Percentiles rank a stretch among this genome's conserved stretches.
phyloP scores from a whole-genome alignment of 495 filamentous ascomycete species.

The Oidiodendron maius region DNA sequence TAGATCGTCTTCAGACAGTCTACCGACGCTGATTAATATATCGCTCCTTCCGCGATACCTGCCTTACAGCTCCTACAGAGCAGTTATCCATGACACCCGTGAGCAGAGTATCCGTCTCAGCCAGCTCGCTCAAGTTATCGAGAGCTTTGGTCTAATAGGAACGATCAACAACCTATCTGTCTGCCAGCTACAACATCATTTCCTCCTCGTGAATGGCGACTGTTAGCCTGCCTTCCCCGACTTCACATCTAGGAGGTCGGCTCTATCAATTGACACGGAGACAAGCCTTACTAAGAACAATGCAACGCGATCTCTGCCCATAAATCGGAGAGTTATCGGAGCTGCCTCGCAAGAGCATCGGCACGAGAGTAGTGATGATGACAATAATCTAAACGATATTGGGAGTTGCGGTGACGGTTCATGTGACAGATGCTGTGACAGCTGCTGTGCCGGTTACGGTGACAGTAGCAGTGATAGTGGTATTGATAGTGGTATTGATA shows the following conservation, averaged over 20 bases:
- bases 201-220: slow-evolving; percentile 10
- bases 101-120: slow-evolving; percentile 3
- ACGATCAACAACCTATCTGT: slow-evolving; percentile 13
- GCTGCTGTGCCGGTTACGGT: no score
- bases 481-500: slow-evolving; percentile 3
- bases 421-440: no score
- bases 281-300: slow-evolving; percentile 3
- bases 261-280: slow-evolving; percentile 13
- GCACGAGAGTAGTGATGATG: slow-evolving; percentile 1
- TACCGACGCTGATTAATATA: slow-evolving; percentile 5
- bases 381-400: no score
- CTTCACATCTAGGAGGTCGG: slow-evolving; percentile 5
- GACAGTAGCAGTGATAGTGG: no score
- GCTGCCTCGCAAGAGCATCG: slow-evolving; percentile 1
- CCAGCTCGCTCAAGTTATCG: slow-evolving; percentile 9
- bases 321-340: slow-evolving; percentile 5
- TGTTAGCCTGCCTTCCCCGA: slow-evolving; percentile 10
- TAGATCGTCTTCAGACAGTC: neutral
- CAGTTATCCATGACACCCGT: slow-evolving; percentile 2
- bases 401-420: slow-evolving; percentile 8
- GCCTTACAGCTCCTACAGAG: slow-evolving; percentile 5
- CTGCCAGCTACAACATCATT: slow-evolving; percentile 9
- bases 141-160: slow-evolving; percentile 6
- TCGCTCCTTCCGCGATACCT: neutral
- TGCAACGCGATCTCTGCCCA: slow-evolving; percentile 2